These are phyloP conservation scores for Calonectria pseudoreteaudii DNA, from an alignment of 2,329 filamentous ascomycete species.

Conservation along the genomic window DNA sequence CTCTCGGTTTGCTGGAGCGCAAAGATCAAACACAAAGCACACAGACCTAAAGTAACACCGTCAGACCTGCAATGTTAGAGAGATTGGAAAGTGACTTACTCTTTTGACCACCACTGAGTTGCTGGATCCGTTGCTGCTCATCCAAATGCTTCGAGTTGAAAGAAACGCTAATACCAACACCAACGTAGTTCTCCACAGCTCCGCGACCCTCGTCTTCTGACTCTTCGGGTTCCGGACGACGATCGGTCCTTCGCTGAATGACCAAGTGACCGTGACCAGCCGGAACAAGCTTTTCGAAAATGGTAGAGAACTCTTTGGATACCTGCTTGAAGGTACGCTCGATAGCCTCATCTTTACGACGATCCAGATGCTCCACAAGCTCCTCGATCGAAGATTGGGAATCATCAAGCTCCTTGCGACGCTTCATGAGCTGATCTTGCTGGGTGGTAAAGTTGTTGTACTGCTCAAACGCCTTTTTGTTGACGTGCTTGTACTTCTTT, in stretches of 20 bases:
- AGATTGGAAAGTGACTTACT: conserved; percentile 68
- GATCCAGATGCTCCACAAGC: conserved; percentile 91
- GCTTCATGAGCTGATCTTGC: conserved; percentile 85
- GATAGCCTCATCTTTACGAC: conserved; percentile 97
- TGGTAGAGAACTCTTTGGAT: conserved; percentile 88
- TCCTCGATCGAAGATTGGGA: conserved; percentile 91
- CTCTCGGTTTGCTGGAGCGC: conserved; percentile 98
- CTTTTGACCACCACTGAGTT: conserved; percentile 97
- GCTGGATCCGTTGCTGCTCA: conserved; percentile 97
- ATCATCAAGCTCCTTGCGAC: conserved; percentile 87
- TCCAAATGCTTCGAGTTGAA: conserved; percentile 98
- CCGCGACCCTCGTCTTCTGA: conserved; percentile 77
- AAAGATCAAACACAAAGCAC: conserved; percentile 96
- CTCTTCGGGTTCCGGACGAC: conserved; percentile 68
- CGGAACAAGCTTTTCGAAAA: conserved; percentile 95
- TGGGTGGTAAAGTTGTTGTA: conserved; percentile 97
- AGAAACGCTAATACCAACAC: conserved; percentile 95
- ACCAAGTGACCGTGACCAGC: conserved; percentile 91
- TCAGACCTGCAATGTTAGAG: conserved; percentile 1
- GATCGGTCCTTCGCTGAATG: conserved; percentile 91
- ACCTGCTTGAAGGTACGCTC: conserved; percentile 99
- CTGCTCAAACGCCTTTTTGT: conserved; percentile 99
- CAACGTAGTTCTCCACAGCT: conserved; percentile 92
- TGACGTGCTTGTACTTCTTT: conserved; percentile 98
- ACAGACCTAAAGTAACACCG: conserved; percentile 72